phyloP scores from a whole-genome alignment of 306 rosid species.

The Prunus mongolica region DNA sequence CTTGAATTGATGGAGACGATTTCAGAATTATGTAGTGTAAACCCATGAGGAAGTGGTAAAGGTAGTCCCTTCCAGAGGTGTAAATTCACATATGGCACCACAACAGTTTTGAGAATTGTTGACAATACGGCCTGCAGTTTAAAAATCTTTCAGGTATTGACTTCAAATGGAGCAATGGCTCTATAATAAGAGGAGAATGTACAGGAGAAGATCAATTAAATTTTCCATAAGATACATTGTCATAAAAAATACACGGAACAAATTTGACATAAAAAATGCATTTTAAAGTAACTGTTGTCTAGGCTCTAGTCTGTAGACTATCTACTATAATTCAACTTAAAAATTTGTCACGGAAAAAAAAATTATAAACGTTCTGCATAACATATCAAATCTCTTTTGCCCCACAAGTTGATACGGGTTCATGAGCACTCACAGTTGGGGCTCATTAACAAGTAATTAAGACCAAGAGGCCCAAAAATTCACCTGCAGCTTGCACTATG shows the following conservation, averaged over 20 bases:
- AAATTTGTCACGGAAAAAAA: not conserved
- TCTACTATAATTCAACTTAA: not conserved
- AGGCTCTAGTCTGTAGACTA: not conserved
- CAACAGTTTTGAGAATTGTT: slow-evolving; percentile 38
- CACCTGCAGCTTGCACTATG: not conserved
- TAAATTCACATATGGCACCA: slow-evolving; percentile 53
- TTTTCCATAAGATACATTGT: not conserved
- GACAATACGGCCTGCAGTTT: slow-evolving; percentile 54
- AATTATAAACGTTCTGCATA: not conserved
- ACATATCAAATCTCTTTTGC: not conserved
- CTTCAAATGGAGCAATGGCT: not conserved
- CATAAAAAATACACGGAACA: not conserved
- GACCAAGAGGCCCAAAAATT: not conserved
- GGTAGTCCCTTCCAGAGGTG: slow-evolving; percentile 51
- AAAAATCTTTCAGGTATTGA: not conserved
- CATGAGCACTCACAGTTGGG: not conserved
- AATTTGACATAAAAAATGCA: not conserved
- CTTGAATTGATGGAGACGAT: slow-evolving; percentile 43
- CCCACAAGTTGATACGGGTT: not conserved
- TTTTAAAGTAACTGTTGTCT: not conserved
- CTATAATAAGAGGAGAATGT: not conserved
- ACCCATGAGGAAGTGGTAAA: slow-evolving; percentile 54
- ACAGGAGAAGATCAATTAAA: slow-evolving; percentile 2
- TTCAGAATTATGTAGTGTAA: slow-evolving; percentile 45
- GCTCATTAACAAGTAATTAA: not conserved